Base-by-base conservation (phyloP, 192 early-diverging fungal species). In the Rhizophagus sp. region DNA sequence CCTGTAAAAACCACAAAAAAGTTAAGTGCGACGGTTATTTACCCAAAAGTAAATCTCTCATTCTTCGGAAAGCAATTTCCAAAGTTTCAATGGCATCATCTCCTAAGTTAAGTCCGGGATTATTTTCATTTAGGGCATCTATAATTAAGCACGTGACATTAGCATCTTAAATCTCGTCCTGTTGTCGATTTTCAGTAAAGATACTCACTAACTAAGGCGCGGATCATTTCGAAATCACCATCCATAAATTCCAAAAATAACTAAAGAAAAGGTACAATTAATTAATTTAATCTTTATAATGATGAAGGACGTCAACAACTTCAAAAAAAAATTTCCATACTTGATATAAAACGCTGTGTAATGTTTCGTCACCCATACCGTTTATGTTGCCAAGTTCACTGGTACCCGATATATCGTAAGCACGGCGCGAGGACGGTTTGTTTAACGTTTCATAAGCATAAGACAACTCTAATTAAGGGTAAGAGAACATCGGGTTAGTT, bases 241-340 rank as follows among this genome's bases (percentile, higher is more conserved):
- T 90, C 89, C 85, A 90, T 84, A 69, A 90, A 88, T 79, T 90
- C 89, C 44, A 87, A 84, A 68, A 90, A 90, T 61, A 86, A 63
- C 85, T 86, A 67, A 33, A 24, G 4, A 61, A 61, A 57, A 44
- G 24, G 47, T 36, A 30, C 76, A 34, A 36, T 64, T 73, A 49
- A 52, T 33, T 69, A 22, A n/a, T 17, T n/a, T n/a, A n/a, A n/a
- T n/a, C n/a, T n/a, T n/a, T n/a, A 36, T 12, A 17, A 69, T 33
- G 22, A 69, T 2, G 27, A 30, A 30, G 1, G 27, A 30, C 1
- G 27, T 30, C 27, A 30, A 39, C 17, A 4, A 22, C 19, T 39
- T 69, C n/a, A 41, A 9, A 39, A 7, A 6, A 50, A 34, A 50
- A 17, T 12, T 27, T 15, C 1, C 44, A 13, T 84, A 87, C 88